Conservation (phyloP, 495 filamentous ascomycete species). For the Diplogelasinospora grovesii region DNA sequence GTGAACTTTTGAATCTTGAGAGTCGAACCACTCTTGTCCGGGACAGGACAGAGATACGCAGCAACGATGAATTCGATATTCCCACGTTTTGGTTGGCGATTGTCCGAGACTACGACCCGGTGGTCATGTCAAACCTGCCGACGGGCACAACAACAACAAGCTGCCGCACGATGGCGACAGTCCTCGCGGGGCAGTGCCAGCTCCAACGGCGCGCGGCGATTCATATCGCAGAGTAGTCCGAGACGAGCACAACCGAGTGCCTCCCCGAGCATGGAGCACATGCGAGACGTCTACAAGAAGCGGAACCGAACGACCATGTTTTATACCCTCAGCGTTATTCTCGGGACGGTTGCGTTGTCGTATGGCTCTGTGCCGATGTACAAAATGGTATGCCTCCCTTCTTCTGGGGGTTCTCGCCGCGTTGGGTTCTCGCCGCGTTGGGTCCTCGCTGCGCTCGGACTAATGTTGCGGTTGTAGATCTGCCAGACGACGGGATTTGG, state of each 20-base stretch:
- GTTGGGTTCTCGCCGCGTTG: no score
- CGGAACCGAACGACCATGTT: constrained; percentile 58
- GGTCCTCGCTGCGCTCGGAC: no score
- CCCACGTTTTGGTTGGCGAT: constrained; percentile 12
- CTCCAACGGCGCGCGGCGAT: constrained; percentile 11
- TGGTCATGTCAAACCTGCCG: constrained; percentile 9
- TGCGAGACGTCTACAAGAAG: constrained; percentile 48
- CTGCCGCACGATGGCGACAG: constrained; percentile 11
- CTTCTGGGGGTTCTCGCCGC: no score
- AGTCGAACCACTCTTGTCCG: no score
- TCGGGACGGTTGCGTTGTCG: constrained; percentile 84
- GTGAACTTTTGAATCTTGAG: no score
- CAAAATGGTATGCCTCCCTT: constrained; percentile 65
- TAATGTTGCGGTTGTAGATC: constrained; percentile 62
- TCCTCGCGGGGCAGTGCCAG: neutral
- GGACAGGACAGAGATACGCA: no score
- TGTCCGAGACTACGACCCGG: constrained; percentile 1
- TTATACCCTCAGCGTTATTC: constrained; percentile 76
- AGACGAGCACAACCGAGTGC: constrained; percentile 14
- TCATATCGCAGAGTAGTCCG: constrained; percentile 15
- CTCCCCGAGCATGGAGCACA: constrained; percentile 40
- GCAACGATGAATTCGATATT: constrained; percentile 18
- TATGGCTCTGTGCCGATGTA: constrained; percentile 97
- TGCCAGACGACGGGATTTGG: constrained; percentile 96
- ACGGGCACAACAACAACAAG: neutral